A percentile compares a stretch with the other conserved stretches of the same genome.
These are phyloP conservation scores for Chaetomiaceae sp. DNA, from an alignment of 2,329 filamentous ascomycete genomes.

Conservation along the genomic window DNA sequence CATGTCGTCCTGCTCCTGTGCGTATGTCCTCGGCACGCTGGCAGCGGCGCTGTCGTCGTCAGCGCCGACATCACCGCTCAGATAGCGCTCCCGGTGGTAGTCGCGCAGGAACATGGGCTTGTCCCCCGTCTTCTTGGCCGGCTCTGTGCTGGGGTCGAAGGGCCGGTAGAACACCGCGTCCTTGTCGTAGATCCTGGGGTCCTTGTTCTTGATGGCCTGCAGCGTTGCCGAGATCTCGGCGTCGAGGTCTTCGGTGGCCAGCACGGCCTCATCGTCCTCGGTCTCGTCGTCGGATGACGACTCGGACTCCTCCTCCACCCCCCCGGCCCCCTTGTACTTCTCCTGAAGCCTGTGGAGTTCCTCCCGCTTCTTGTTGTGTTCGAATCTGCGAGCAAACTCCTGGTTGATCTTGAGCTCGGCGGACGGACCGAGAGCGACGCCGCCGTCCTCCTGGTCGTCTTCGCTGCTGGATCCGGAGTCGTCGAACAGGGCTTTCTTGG, in stretches of 20 bases:
- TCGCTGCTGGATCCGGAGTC: conserved; percentile 40
- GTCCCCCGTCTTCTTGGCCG: conserved; percentile 53
- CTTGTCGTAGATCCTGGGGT: conserved; percentile 83
- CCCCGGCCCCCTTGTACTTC: conserved; percentile 57
- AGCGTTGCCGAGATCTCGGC: conserved; percentile 81
- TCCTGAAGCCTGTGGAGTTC: conserved; percentile 82
- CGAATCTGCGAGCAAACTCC: conserved; percentile 82
- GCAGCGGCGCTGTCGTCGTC: conserved; percentile 44
- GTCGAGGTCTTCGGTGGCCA: conserved; percentile 81
- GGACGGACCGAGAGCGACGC: conserved; percentile 31
- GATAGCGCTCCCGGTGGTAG: conserved; percentile 86
- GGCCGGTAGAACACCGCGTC: conserved; percentile 70
- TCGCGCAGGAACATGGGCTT: conserved; percentile 82
- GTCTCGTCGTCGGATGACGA: conserved; percentile 66
- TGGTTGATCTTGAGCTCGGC: conserved; percentile 71
- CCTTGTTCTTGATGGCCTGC: conserved; percentile 80
- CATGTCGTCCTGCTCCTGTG: conserved; percentile 79
- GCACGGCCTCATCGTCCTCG: conserved; percentile 84
- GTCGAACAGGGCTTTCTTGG: conserved; percentile 49
- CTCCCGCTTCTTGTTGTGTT: conserved; percentile 95
- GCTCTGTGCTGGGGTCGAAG: conserved; percentile 44
- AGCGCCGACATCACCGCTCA: conserved; percentile 61
- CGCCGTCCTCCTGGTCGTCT: conserved; percentile 37
- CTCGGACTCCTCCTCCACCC: conserved; percentile 45
- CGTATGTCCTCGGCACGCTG: conserved; percentile 61